Base-by-base conservation (phyloP, 2,329 filamentous ascomycete genomes). In the Zymoseptoria passerinii region DNA sequence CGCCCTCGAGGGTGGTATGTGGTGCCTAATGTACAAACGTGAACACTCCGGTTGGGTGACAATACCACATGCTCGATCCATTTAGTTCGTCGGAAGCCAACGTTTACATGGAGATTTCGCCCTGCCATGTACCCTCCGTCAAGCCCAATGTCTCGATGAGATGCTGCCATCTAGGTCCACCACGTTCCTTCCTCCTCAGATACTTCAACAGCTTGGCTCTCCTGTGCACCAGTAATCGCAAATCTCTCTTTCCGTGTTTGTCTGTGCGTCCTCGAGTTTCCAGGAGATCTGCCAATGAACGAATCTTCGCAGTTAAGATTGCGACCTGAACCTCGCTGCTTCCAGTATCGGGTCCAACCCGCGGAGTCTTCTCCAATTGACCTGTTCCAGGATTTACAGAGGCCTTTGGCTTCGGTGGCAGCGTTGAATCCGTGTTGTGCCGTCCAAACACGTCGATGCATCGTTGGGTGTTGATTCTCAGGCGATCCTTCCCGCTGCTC, bases 291-390 rank as follows among this genome's bases (percentile, higher is more conserved):
- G 88, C 86, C 53, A 99, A 74, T 23, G 87, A 85, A 63, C 90
- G 81, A 71, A 99, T 99, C 81, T 96, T 97, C 58, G 90, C 83
- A 2, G 94, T 99, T 72, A 99, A 75, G 67, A 99, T 95, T 51
- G 91, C 92, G 65, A 95, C 90, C 78, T 99, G 94, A n/a, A 99
- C 95, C 76, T 99, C 94, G 6, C 90, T 90, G 67, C 90, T 95
- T 40, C 94, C 94, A 0, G 92, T 99, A 72, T 99, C 94, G 4
- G 88, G 88, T 0, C 94, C 94, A n/a, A 86, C 84, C 29, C 95
- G 87, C 53, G 82, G 81, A 50, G 60, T 67, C 65, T 82, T 82
- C 27, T 75, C 65, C 5, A 68, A 59, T 53, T 68, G 70, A 56
- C 65, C 58, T 5, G 67, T 64, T 6, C 65, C 49, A 19, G 61